phyloP scores from a whole-genome alignment of 345 rosid species.

The Ceriops tagal region DNA sequence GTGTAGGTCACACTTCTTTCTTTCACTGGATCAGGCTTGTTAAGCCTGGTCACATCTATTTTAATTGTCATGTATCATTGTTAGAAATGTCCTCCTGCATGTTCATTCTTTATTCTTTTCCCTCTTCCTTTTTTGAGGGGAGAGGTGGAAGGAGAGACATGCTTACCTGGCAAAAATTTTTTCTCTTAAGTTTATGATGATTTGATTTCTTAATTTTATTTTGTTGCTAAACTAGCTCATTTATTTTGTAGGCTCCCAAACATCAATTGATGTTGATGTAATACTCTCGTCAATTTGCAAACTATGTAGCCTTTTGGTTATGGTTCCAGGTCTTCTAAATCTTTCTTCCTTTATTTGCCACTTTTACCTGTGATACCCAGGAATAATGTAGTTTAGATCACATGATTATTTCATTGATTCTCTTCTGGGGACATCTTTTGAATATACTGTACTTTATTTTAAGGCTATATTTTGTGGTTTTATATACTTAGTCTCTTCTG shows the following conservation, averaged over 20 bases:
- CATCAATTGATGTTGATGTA: constrained; percentile 46
- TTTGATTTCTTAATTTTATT: background rate
- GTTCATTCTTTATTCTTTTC: too few species aligned
- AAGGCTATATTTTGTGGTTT: too few species aligned
- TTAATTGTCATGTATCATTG: too few species aligned
- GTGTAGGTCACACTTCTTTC: too few species aligned
- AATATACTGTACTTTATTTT: background rate
- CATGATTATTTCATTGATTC: background rate
- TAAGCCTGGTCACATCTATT: too few species aligned
- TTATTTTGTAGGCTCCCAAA: constrained; percentile 41
- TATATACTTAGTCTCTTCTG: background rate
- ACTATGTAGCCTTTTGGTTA: constrained; percentile 72
- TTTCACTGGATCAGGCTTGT: too few species aligned
- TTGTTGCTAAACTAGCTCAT: constrained; percentile 15
- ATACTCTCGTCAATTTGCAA: constrained; percentile 55
- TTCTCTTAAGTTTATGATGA: background rate
- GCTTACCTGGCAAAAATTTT: background rate
- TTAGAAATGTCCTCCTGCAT: too few species aligned
- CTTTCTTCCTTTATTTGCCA: background rate
- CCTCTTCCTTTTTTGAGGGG: too few species aligned
- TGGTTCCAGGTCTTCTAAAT: constrained; percentile 60
- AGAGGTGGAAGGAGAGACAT: too few species aligned
- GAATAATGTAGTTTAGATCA: too few species aligned
- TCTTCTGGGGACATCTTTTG: background rate
- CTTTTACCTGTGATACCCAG: background rate